Evolutionary conservation across 768 basidiomycete species (phyloP), one percentile per base, ranked within the genome.

Genomic region (Pholiota conissans): DNA sequence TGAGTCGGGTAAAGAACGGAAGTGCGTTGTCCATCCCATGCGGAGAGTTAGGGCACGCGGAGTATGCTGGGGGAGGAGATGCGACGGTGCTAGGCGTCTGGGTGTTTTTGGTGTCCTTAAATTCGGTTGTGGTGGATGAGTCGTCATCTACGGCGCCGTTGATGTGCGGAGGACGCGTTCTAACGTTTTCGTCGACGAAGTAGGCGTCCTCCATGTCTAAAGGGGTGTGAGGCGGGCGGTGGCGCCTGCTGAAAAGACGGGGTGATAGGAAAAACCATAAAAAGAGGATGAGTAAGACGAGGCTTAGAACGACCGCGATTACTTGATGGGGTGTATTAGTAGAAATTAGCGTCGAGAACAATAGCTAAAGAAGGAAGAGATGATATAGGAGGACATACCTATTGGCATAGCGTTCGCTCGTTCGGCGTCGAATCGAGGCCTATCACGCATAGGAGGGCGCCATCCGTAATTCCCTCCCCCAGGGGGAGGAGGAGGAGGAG

Each of bases 181-280:
- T 34, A 16, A 34, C 42, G 22, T 27, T 22, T 16, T 48, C 29
- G 32, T 55, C 45, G 6, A 48, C 22, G 22, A 46, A 58, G 32
- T 58, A 55, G 10, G 56, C 56, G 22, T 49, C 37, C 39, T 49
- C 50, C 20, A 26, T n/a, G 46, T 53, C 52, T 20, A 52, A 20
- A 2, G 49, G 39, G 2, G 34, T 18, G 28, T 39, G 26, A n/a
- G 29, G 45, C 16, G 26, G 42, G 14, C 34, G 28, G 52, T 8
- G 14, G n/a, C 40, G 37, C 3, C 50, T 54, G 9, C 40, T 47
- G 20, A 40, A 46, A 28, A 57, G 32, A 37, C 50, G 18, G n/a
- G 62, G 62, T 0, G 59, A 63, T 10, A 63, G 30, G 13, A 57
- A 60, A 46, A 63, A 60, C 49, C 53, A 60, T 29, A 63, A 32